These are phyloP conservation scores for Fulvia fulva DNA, from an alignment of 2,329 filamentous ascomycete species.

Conservation along the genomic window DNA sequence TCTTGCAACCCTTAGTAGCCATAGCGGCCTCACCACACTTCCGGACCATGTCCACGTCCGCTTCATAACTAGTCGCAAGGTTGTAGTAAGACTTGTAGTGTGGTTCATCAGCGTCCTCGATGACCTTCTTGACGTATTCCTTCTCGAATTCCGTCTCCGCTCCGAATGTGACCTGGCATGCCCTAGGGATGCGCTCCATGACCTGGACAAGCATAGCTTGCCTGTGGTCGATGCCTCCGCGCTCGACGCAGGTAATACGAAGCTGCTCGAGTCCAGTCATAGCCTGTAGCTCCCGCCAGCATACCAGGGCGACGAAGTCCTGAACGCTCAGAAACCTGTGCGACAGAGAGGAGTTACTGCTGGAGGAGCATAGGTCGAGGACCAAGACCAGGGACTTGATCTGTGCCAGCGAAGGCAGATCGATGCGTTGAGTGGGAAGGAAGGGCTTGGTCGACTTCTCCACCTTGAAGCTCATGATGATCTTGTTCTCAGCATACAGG, in stretches of 20 bases:
- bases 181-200: slow-evolving; percentile 22
- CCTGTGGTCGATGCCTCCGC: slow-evolving; percentile 4
- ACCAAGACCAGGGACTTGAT: slow-evolving; percentile 13
- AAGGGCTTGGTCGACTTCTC: slow-evolving; percentile 5
- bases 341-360: not conserved
- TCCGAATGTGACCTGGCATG: slow-evolving; percentile 14
- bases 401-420: not conserved
- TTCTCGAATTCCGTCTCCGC: slow-evolving; percentile 10
- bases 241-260: slow-evolving; percentile 15
- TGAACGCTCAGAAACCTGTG: not conserved
- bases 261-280: slow-evolving; percentile 13
- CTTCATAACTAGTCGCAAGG: slow-evolving; percentile 3
- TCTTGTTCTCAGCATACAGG: slow-evolving; percentile 35
- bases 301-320: not conserved
- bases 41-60: slow-evolving; percentile 8
- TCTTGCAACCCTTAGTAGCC: slow-evolving; percentile 12
- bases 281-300: slow-evolving; percentile 15
- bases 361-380: not conserved
- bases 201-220: slow-evolving; percentile 13
- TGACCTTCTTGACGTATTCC: slow-evolving; percentile 11
- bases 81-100: not conserved
- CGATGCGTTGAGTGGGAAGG: not conserved
- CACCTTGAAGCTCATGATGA: not conserved
- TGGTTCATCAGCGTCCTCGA: slow-evolving; percentile 7
- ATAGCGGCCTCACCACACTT: slow-evolving; percentile 1